These are phyloP conservation scores for Brassica carinata DNA, from an alignment of 345 rosid genomes.

Conservation along the genomic window DNA sequence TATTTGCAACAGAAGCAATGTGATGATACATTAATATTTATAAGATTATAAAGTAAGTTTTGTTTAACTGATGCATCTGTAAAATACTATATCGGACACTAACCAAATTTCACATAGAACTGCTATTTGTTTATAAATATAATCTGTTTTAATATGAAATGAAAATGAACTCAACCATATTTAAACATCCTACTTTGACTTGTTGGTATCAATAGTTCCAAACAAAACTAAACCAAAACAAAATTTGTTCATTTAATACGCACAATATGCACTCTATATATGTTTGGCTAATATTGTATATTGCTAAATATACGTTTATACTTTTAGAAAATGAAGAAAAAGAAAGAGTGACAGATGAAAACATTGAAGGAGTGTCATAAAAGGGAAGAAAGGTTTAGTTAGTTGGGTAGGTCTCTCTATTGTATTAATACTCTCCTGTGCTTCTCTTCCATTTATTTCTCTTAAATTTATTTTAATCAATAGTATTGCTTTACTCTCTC, in stretches of 20 bases:
- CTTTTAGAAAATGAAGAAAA: slow-evolving; percentile 30
- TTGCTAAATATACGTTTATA: background rate
- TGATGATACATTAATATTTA: background rate
- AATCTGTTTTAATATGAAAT: background rate
- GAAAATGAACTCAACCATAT: slow-evolving; percentile 2
- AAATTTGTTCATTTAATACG: background rate
- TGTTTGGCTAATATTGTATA: background rate
- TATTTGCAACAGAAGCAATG: slow-evolving; percentile 26
- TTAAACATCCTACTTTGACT: background rate
- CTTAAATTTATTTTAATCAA: slow-evolving; percentile 35
- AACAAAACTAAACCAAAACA: background rate
- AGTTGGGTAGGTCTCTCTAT: slow-evolving; percentile 73
- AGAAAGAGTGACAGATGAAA: slow-evolving; percentile 61
- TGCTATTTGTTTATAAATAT: background rate
- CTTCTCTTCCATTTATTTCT: slow-evolving; percentile 21
- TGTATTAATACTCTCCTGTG: slow-evolving; percentile 57
- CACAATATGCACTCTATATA: background rate
- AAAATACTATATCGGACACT: background rate
- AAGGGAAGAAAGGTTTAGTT: slow-evolving; percentile 53
- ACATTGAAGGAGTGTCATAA: slow-evolving; percentile 88
- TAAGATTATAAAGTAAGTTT: background rate
- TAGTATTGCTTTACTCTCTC: slow-evolving; percentile 12
- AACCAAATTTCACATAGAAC: background rate
- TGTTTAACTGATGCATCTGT: background rate
- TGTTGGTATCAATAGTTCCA: slow-evolving; percentile 9